Evolutionary conservation across 177 flowering plant species (phyloP).

Genomic region (Vitis hybrid): DNA sequence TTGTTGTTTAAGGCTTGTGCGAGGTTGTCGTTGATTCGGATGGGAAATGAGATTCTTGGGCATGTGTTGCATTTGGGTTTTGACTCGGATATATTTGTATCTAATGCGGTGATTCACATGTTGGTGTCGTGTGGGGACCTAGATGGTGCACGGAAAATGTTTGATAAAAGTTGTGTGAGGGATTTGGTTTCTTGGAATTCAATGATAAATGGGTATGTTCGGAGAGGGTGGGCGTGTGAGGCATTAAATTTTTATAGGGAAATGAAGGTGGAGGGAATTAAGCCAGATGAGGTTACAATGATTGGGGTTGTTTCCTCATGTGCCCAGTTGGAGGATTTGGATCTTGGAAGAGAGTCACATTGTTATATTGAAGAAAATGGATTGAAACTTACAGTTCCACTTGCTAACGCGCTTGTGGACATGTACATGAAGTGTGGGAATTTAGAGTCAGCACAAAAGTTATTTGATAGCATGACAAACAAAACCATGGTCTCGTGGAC

Average conservation of each 20-base stretch:
- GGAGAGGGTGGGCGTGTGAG: conserved; percentile 37
- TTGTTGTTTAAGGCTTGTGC: conserved; percentile 65
- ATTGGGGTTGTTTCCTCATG: conserved; percentile 57
- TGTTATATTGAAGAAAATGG: conserved; percentile 30
- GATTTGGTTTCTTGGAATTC: conserved; percentile 87
- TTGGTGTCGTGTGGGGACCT: conserved; percentile 47
- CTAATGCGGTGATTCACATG: conserved; percentile 59
- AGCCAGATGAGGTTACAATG: conserved; percentile 78
- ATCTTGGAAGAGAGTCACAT: conserved; percentile 51
- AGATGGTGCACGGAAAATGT: conserved; percentile 49
- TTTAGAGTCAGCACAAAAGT: conserved; percentile 39
- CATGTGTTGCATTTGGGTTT: conserved; percentile 62
- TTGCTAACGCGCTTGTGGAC: conserved; percentile 68
- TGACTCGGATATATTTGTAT: conserved; percentile 50
- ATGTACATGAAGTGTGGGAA: conserved; percentile 76
- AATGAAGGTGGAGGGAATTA: conserved; percentile 43
- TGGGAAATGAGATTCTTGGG: conserved; percentile 45
- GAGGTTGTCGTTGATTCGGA: conserved; percentile 15
- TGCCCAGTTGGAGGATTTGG: conserved; percentile 52
- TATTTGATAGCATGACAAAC: conserved; percentile 57
- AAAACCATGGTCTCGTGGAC: conserved; percentile 66
- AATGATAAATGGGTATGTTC: conserved; percentile 70
- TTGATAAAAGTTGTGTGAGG: conserved; percentile 57
- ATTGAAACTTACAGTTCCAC: conserved; percentile 41
- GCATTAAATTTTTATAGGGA: conserved; percentile 45